phyloP scores from a whole-genome alignment of 495 filamentous ascomycete species.

The Penicillium antarcticum region DNA sequence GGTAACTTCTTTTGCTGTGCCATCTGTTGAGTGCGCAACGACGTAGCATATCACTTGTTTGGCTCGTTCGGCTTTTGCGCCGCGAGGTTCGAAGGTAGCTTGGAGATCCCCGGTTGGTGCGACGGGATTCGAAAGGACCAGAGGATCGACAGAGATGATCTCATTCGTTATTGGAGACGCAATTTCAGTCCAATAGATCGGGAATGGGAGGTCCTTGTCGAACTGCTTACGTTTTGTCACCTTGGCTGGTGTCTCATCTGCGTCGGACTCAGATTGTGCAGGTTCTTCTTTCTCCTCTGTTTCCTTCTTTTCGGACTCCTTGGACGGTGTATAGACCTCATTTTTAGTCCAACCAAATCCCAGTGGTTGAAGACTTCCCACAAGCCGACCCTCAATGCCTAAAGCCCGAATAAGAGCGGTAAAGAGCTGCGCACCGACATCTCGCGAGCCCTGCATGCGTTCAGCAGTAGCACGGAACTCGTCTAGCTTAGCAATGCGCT shows the following conservation, averaged over 20 bases:
- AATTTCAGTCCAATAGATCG: slow-evolving; percentile 92
- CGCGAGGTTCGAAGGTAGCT: slow-evolving; percentile 78
- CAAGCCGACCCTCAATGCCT: slow-evolving; percentile 73
- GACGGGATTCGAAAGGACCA: slow-evolving; percentile 64
- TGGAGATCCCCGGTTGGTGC: slow-evolving; percentile 66
- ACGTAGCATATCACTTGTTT: slow-evolving; percentile 92
- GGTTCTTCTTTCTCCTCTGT: slow-evolving; percentile 11
- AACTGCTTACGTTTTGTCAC: slow-evolving; percentile 28
- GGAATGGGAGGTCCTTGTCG: slow-evolving; percentile 73
- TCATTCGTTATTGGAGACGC: slow-evolving; percentile 75
- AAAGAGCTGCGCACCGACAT: slow-evolving; percentile 87
- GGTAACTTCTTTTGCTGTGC: slow-evolving; percentile 92
- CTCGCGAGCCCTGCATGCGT: slow-evolving; percentile 75
- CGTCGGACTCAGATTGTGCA: slow-evolving; percentile 13
- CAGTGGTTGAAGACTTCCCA: slow-evolving; percentile 79
- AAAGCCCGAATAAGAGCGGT: slow-evolving; percentile 82
- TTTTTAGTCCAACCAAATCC: slow-evolving; percentile 90
- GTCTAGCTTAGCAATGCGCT: slow-evolving; percentile 61
- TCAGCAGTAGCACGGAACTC: slow-evolving; percentile 68
- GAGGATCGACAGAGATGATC: slow-evolving; percentile 72
- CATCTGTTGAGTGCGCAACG: slow-evolving; percentile 80
- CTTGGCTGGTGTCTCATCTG: slow-evolving; percentile 1
- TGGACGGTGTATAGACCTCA: slow-evolving; percentile 54
- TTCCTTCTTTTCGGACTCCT: slow-evolving; percentile 25
- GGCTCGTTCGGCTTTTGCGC: slow-evolving; percentile 72